Evolutionary conservation across 2,329 filamentous ascomycete genomes (phyloP).

Genomic region (Cordyceps javanica): DNA sequence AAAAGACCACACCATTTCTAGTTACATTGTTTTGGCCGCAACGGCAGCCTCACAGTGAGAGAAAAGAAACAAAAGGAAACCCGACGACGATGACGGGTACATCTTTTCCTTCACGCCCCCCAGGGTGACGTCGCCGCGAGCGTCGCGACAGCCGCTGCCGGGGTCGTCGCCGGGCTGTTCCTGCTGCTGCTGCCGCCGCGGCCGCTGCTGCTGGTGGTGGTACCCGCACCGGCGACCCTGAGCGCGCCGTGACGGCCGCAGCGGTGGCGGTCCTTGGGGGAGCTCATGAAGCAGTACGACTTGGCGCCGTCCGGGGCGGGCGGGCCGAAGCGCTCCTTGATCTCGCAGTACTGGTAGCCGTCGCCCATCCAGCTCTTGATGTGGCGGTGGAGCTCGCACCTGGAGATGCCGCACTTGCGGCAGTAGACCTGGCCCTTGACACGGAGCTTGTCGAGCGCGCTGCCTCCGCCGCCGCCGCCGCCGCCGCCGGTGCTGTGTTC

Average conservation of each 20-base stretch:
- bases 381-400: slow-evolving; percentile 59
- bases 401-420: slow-evolving; percentile 53
- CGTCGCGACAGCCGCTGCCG: no score
- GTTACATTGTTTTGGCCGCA: no score
- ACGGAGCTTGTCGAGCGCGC: slow-evolving; percentile 39
- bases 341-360: slow-evolving; percentile 53
- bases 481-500: not conserved
- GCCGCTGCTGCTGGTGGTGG: not conserved
- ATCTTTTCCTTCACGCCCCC: no score
- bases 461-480: not conserved
- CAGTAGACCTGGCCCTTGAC: slow-evolving; percentile 56
- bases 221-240: no score
- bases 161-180: no score
- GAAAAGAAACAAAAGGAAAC: no score
- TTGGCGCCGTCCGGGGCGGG: slow-evolving; percentile 40
- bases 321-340: slow-evolving; percentile 51
- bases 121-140: no score
- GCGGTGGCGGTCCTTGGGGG: slow-evolving; percentile 50
- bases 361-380: slow-evolving; percentile 54
- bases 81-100: no score
- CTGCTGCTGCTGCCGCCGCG: no score
- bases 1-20: no score
- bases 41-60: no score
- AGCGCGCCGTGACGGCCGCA: slow-evolving; percentile 48
- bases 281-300: slow-evolving; percentile 52